These are phyloP conservation scores for Fraxinus ornus DNA, from an alignment of 305 asterid genomes.

Conservation along the genomic window DNA sequence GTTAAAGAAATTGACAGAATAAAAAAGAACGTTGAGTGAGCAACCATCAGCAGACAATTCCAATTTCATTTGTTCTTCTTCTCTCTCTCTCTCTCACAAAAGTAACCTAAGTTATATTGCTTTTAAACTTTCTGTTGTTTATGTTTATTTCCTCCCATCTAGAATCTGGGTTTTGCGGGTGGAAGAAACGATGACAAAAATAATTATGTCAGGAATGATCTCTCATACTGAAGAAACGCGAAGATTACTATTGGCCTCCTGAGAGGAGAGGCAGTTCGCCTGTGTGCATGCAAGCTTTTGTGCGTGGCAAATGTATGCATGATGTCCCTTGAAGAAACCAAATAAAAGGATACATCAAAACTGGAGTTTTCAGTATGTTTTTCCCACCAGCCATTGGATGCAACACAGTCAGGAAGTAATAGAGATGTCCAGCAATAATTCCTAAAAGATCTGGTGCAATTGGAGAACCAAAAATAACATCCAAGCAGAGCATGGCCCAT, in stretches of 20 bases:
- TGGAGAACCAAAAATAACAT: slow-evolving; percentile 83
- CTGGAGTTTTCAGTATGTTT: slow-evolving; percentile 69
- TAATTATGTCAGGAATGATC: neutral
- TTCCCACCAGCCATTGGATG: slow-evolving; percentile 94
- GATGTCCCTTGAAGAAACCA: slow-evolving; percentile 1
- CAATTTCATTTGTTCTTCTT: neutral
- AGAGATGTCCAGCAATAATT: slow-evolving; percentile 85
- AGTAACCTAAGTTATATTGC: neutral
- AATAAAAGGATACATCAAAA: slow-evolving; percentile 77
- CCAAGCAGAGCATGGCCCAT: slow-evolving; percentile 94
- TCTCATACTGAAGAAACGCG: neutral
- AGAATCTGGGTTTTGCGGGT: neutral
- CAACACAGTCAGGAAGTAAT: slow-evolving; percentile 81
- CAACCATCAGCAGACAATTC: neutral
- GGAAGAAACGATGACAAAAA: neutral
- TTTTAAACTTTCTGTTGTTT: neutral
- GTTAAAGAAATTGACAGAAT: slow-evolving; percentile 43
- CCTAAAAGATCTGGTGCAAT: slow-evolving; percentile 78
- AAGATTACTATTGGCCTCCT: neutral
- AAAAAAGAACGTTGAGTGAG: neutral
- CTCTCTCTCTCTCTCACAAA: neutral
- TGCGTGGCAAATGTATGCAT: neutral
- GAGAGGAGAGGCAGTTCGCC: neutral
- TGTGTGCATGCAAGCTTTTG: neutral
- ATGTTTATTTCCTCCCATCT: neutral